phyloP scores from a whole-genome alignment of 805 yeast genomes.

The Wickerhamomyces subpelliculosus region DNA sequence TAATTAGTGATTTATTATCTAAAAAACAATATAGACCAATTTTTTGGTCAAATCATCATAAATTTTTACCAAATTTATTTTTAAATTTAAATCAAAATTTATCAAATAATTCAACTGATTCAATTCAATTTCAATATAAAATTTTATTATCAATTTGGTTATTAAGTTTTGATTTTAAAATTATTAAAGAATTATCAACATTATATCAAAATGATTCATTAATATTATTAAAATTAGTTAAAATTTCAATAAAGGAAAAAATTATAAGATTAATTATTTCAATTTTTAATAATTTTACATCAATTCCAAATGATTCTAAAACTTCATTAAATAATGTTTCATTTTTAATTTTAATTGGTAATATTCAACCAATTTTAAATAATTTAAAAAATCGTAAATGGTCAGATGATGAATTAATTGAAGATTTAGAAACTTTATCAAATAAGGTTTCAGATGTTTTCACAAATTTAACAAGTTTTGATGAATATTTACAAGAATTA shows the following conservation, averaged over 20 bases:
- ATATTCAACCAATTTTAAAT: slow-evolving; percentile 62
- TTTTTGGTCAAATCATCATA: slow-evolving; percentile 39
- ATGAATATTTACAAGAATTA: slow-evolving; percentile 83
- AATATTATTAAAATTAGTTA: slow-evolving; percentile 45
- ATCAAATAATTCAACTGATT: slow-evolving; percentile 21
- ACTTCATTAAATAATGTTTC: slow-evolving; percentile 48
- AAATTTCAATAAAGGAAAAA: slow-evolving; percentile 86
- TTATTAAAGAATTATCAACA: slow-evolving; percentile 47
- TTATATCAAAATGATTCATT: slow-evolving; percentile 41
- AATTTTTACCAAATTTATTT: slow-evolving; percentile 42
- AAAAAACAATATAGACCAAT: slow-evolving; percentile 44
- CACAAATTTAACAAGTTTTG: slow-evolving; percentile 79
- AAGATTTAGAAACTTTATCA: slow-evolving; percentile 56
- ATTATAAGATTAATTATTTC: slow-evolving; percentile 80
- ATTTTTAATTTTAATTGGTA: slow-evolving; percentile 62
- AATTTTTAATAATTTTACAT: slow-evolving; percentile 55
- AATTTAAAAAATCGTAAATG: slow-evolving; percentile 81
- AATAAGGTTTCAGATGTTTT: slow-evolving; percentile 65
- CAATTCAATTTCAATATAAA: slow-evolving; percentile 72
- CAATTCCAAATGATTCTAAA: slow-evolving; percentile 24
- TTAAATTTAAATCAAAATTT: slow-evolving; percentile 35
- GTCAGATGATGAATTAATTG: slow-evolving; percentile 86
- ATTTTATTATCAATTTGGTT: slow-evolving; percentile 78
- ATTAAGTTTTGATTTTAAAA: slow-evolving; percentile 58
- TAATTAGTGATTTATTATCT: slow-evolving; percentile 54